Percentiles rank a stretch among this genome's conserved stretches.
phyloP scores from a whole-genome alignment of 331 rosid species.

The Dryas integrifolia region DNA sequence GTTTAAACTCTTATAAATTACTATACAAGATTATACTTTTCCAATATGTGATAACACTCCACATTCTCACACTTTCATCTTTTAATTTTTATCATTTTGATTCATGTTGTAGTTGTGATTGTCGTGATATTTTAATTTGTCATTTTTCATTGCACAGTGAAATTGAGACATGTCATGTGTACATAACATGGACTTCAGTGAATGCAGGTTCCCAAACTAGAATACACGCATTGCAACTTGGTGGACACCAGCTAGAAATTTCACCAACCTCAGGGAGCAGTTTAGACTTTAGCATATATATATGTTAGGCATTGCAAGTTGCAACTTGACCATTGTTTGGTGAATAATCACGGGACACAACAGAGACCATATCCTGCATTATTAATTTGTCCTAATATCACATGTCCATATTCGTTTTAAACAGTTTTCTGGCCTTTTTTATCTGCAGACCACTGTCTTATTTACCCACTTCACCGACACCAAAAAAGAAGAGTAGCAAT shows the following conservation, averaged over 20 bases:
- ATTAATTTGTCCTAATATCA: conserved; percentile 22
- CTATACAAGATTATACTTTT: no score
- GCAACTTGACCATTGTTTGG: conserved; percentile 20
- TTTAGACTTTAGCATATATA: no score
- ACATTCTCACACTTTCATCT: no score
- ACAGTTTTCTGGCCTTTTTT: not conserved
- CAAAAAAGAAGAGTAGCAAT: no score
- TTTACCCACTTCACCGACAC: not conserved
- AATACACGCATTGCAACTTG: not conserved
- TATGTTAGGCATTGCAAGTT: not conserved
- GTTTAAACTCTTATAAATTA: no score
- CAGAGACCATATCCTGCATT: not conserved
- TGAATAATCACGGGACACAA: conserved; percentile 20
- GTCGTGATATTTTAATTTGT: no score
- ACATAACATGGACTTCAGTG: not conserved
- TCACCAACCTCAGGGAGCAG: no score
- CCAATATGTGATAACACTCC: no score
- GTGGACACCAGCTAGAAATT: not conserved
- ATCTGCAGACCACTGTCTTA: not conserved
- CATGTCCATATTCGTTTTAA: conserved; percentile 24
- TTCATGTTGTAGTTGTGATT: no score
- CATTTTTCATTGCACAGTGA: no score
- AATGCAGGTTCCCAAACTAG: not conserved
- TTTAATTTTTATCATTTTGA: no score
- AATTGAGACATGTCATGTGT: not conserved